Base-by-base conservation (phyloP, 2,329 filamentous ascomycete genomes). In the Aspergillus sp. region DNA sequence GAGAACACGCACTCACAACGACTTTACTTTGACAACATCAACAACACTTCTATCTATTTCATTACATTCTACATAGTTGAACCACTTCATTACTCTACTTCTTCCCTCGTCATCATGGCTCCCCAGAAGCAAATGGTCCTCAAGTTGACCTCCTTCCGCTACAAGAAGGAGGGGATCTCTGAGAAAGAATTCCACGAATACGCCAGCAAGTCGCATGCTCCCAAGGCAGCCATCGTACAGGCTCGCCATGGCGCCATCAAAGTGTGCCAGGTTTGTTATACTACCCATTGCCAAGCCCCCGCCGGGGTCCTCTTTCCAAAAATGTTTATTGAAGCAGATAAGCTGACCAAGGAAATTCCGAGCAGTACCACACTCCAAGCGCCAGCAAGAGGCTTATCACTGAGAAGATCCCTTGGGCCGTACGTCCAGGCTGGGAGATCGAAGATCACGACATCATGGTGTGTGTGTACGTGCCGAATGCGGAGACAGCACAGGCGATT, bases 161-260 rank as follows among this genome's bases (percentile, higher is more conserved):
- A 30, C 36, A 55, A 55, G 52, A 55, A 55, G 21, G 52, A 21
- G 7, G 19, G 19, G 21, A 55, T 55, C 52, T 41, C 52, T 3
- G 52, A 55, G 19, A 30, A 55, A 23, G 52, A 55, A 15, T 55
- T 55, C 38, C 52, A 55, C 13, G 52, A 55, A 9, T 55, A 55
- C 8, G 19, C 25, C 21, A 55, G 19, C 52, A 43, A 55, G 32
- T 41, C 9, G 10, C 52, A 55, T 19, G 52, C 19, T 5, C 52
- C 52, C 4, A 21, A 43, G 38, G 19, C 52, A 5, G 52, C 52
- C 19, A n/a, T 55, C 15, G 25, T 55, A 3, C 52, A 55, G 38
- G 36, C 52, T 12, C 52, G 52, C 12, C 52, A 55, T 43, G 52
- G 52, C 19, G 52, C 52, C 15, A 17, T 55, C 17, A 55, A 55